A percentile compares a stretch with the other conserved stretches of the same genome.
These are phyloP conservation scores for Chlamydomonas sphaeroides DNA, from an alignment of 139 green algal species.

Conservation along the genomic window DNA sequence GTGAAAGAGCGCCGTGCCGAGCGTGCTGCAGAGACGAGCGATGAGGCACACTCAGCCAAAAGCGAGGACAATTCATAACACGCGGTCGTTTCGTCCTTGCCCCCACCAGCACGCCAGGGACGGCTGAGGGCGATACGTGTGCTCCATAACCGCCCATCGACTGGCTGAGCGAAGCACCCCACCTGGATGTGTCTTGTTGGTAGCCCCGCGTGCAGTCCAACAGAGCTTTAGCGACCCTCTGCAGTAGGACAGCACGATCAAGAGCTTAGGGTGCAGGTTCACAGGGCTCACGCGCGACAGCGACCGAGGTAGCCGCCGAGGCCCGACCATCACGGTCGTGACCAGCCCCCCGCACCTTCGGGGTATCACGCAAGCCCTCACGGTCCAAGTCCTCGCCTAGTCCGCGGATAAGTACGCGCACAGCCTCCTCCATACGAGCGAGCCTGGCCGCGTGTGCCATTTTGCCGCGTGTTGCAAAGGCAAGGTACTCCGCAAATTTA, in stretches of 20 bases:
- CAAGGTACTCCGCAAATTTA: too few relatives aligned
- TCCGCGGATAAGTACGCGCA: constrained; percentile 72
- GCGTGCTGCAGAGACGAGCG: constrained; percentile 71
- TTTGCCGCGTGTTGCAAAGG: too few relatives aligned
- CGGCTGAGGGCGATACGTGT: too few relatives aligned
- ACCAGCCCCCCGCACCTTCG: constrained; percentile 67
- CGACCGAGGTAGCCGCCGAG: background rate
- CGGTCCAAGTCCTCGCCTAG: constrained; percentile 85
- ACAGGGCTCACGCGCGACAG: background rate
- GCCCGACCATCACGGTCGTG: background rate
- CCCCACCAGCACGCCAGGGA: too few relatives aligned
- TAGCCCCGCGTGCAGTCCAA: constrained; percentile 82
- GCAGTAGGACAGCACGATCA: constrained; percentile 17
- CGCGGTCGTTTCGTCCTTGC: too few relatives aligned
- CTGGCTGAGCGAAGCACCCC: too few relatives aligned
- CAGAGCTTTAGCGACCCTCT: constrained; percentile 93
- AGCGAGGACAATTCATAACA: too few relatives aligned
- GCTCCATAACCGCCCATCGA: too few relatives aligned
- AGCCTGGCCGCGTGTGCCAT: background rate
- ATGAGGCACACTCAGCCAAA: background rate
- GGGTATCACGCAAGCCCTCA: constrained; percentile 88
- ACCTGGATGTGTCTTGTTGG: constrained; percentile 62
- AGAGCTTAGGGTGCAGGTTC: background rate
- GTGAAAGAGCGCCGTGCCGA: constrained; percentile 84
- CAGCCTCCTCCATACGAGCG: constrained; percentile 46